Evolutionary conservation across 345 rosid species (phyloP), one percentile per base, ranked within the genome.

Genomic region (Acer saccharum): DNA sequence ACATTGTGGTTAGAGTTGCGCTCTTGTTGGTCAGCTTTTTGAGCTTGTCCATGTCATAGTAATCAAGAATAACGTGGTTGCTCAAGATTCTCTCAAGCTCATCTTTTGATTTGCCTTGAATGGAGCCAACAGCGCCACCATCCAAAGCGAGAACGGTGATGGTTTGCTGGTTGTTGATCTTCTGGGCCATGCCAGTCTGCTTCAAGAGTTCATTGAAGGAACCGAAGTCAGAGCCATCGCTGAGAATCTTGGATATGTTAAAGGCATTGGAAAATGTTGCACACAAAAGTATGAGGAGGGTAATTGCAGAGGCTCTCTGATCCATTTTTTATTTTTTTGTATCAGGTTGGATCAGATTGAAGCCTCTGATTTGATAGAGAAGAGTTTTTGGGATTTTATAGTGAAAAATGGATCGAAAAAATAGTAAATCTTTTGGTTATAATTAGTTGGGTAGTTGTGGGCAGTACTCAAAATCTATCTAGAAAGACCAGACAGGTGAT

Each of bases 241-340:
- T 55, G 9, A 67, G 77, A 67, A 79, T 67, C 17, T 23, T 66
- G 27, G 63, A 66, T 27, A 73, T 73, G 62, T 79, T 61, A 62
- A 79, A 79, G 27, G 77, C 66, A 61, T 71, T 60, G 64, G 81
- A 25, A 25, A 80, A 72, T n/a, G 84, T 76, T 43, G 76, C 60
- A 66, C 10, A 80, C 68, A 16, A 79, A 68, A 83, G 44, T 61
- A 79, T 17, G 58, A 81, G 27, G 67, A 78, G 65, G 73, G 67
- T 54, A 18, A 76, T 79, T 73, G 82, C 77, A 12, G 74, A 80
- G 74, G 79, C 78, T 63, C 65, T 79, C 68, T 78, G 77, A 62
- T 60, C 65, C 89, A 86, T 83, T 60, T 72, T 72, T 69, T 35
- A 0, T 35, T 35, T 35, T 4, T 35, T 35, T 35, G 4, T 35